Evolutionary conservation across 495 filamentous ascomycete genomes (phyloP), one percentile per base, ranked within the genome.

Genomic region (Apiosordaria backusii): DNA sequence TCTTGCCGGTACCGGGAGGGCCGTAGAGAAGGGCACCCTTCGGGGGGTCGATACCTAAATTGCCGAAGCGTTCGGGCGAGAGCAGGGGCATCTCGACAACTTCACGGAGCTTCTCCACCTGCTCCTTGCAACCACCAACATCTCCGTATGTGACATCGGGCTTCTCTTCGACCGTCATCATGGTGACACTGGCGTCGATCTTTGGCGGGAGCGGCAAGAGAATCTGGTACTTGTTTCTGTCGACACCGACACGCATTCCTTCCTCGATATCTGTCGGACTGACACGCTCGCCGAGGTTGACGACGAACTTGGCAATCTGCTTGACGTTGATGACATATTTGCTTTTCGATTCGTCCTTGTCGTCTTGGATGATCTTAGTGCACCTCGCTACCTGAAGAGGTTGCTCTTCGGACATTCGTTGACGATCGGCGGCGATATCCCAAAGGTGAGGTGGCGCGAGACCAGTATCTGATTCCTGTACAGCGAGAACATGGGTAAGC

Each of bases 261-360:
- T 99, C 95, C 74, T 99, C 95, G 74, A 99, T 98, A 88, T 99
- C 95, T 72, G 94, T 97, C 52, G 95, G 96, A 77, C 90, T 93
- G 67, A 99, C 94, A 59, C 96, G 89, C 77, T 99, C 95, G 69
- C 95, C 95, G 61, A 99, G 87, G 79, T 98, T 96, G 74, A 99
- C 95, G 57, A 99, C 95, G 72, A 99, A 99, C 80, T 99, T 99
- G 76, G 95, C 95, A 68, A 99, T 98, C 77, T 99, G 95, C 81
- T 99, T 99, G 70, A 99, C 95, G 79, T 98, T 99, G 86, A 99
- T 99, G 74, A 99, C 93, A 83, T 99, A 99, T 88, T 98, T 98
- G 86, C 90, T 95, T 87, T 99, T 99, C 71, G 97, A 92, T 29
- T 89, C 81, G 81, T 99, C 93, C 81, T 96, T 95, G 76, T 97